Evolutionary conservation across 2,329 filamentous ascomycete genomes (phyloP), one percentile per base, ranked within the genome.

Genomic region (Stemphylium lycopersici): DNA sequence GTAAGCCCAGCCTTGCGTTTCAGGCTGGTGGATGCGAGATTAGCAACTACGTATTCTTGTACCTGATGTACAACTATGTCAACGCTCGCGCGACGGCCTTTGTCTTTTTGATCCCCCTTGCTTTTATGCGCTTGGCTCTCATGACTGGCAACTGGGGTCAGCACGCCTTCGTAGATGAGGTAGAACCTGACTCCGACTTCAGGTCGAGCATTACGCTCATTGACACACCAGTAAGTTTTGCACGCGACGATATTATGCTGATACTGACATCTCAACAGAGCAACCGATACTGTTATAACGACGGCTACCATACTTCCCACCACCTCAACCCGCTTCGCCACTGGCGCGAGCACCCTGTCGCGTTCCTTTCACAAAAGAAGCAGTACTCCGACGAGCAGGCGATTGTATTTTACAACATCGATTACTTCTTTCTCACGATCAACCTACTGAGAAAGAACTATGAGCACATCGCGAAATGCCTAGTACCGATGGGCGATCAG

Each of bases 81-180:
- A 84, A 87, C 70, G 69, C 79, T 16, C 77, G 77, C 2, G 84
- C 89, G 0, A 84, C 88, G 0, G 67, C 84, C 4, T 90, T 88
- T 63, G 85, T 85, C 0, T 82, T 90, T 24, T 65, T 92, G 1
- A 68, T 91, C 1, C 90, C 90, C 0, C 79, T 93, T 16, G 61
- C 83, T 2, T 72, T 88, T 26, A 81, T 93, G 74, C 82, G 90
- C 0, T 63, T 90, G 15, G 90, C 86, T 0, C 73, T 93, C 59
- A 93, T 93, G 90, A 81, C 90, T 6, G 90, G 90, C 1, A 93
- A 93, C 69, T 93, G 89, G 89, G 90, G 89, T 3, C 90, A 93
- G 70, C 90, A 93, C 70, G 90, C 90, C 1, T 87, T 93, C 59
- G 89, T 93, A 6, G 90, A 93, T 65, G 84, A 87, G 16, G 78